phyloP scores from a whole-genome alignment of 345 rosid species.

The Sapria himalayana region DNA sequence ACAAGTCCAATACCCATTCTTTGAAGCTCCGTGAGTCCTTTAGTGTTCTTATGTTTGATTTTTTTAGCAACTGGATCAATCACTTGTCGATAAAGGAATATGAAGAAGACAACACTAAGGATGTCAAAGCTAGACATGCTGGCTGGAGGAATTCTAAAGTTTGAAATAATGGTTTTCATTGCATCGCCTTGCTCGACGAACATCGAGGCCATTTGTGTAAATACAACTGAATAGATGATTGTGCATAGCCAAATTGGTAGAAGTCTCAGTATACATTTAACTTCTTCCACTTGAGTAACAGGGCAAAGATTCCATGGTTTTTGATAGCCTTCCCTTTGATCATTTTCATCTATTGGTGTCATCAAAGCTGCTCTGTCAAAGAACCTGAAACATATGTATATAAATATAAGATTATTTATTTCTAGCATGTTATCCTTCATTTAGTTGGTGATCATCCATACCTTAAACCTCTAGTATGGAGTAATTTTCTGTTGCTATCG shows the following conservation, averaged over 20 bases:
- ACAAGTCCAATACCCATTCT: conserved; percentile 95
- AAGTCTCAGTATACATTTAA: conserved; percentile 78
- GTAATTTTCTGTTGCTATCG: conserved; percentile 44
- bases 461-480: conserved; percentile 80
- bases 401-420: conserved; percentile 2
- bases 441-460: conserved; percentile 8
- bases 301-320: conserved; percentile 73
- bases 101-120: conserved; percentile 69
- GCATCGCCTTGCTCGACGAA: conserved; percentile 99
- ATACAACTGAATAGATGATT: conserved; percentile 79
- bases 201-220: conserved; percentile 97
- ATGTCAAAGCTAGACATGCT: conserved; percentile 99
- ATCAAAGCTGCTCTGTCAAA: conserved; percentile 81
- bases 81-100: conserved; percentile 62
- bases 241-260: conserved; percentile 98
- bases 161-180: conserved; percentile 56
- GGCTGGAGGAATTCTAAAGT: conserved; percentile 72
- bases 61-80: conserved; percentile 48
- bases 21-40: conserved; percentile 73
- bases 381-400: too few relatives aligned
- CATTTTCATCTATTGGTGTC: conserved; percentile 38
- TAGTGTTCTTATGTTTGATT: conserved; percentile 25
- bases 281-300: conserved; percentile 91
- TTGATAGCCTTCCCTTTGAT: conserved; percentile 29
- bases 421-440: background rate